A percentile compares a stretch with the other conserved stretches of the same genome.
phyloP scores from a whole-genome alignment of 164 flowering plant species.

The Brasenia schreberi region DNA sequence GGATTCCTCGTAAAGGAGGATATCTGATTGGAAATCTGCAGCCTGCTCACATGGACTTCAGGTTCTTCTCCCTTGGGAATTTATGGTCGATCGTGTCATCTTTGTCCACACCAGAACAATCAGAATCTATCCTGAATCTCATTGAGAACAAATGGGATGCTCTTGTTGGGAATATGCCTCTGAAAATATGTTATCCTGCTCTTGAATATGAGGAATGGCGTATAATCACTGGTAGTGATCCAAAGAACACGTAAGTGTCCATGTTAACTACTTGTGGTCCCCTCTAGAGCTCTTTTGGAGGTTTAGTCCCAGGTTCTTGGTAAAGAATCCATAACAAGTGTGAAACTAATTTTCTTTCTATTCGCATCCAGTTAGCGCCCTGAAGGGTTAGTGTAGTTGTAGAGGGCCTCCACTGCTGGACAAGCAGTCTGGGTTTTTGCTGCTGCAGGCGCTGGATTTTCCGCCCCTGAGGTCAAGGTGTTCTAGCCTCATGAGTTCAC shows the following conservation, averaged over 20 bases:
- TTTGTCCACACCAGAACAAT: conserved; percentile 64
- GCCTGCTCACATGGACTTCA: conserved; percentile 93
- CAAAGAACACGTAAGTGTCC: conserved; percentile 82
- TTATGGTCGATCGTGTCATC: conserved; percentile 84
- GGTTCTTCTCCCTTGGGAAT: conserved; percentile 86
- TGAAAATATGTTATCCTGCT: conserved; percentile 82
- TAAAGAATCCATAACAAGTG: too few species aligned
- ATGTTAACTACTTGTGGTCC: neutral
- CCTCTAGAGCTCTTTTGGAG: neutral
- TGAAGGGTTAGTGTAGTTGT: too few species aligned
- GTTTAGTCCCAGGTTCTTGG: too few species aligned
- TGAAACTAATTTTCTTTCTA: neutral
- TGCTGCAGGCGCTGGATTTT: too few species aligned
- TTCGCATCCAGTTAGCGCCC: too few species aligned
- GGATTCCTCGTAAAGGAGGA: conserved; percentile 82
- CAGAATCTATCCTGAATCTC: conserved; percentile 57
- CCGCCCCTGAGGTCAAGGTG: too few species aligned
- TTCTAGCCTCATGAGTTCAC: too few species aligned
- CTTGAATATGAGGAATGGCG: conserved; percentile 81
- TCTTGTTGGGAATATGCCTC: conserved; percentile 71
- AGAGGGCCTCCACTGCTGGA: too few species aligned
- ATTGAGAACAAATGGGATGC: conserved; percentile 88
- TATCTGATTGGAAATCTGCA: conserved; percentile 82
- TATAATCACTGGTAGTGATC: conserved; percentile 82
- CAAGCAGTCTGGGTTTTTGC: too few species aligned